A percentile compares a stretch with the other conserved stretches of the same genome.
These are phyloP conservation scores for Starmera dryadoides DNA, from an alignment of 805 yeast species.

Conservation along the genomic window DNA sequence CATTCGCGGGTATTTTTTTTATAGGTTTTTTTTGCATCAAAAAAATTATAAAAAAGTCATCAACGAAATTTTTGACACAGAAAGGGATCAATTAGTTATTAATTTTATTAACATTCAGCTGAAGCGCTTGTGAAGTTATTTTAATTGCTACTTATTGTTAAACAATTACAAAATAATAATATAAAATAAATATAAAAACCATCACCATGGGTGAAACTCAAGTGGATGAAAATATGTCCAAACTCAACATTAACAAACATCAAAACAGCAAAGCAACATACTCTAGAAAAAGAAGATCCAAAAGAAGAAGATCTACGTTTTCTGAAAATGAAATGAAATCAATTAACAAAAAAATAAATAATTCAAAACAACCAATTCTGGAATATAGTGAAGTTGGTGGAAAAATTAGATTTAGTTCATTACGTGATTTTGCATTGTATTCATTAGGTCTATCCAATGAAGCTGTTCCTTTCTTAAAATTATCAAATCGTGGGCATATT, in stretches of 20 bases:
- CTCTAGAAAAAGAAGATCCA: background rate
- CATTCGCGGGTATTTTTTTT: background rate
- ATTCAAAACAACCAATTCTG: background rate
- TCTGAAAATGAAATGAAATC: background rate
- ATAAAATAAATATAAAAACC: too few species aligned
- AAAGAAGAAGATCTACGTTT: background rate
- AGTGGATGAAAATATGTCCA: background rate
- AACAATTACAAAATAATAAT: too few species aligned
- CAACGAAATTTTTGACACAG: too few species aligned
- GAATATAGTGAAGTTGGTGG: slow-evolving; percentile 4
- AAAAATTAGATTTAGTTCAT: slow-evolving; percentile 29
- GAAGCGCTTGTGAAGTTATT: too few species aligned
- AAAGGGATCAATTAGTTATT: too few species aligned
- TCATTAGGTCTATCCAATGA: slow-evolving; percentile 12
- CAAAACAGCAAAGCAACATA: background rate
- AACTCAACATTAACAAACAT: background rate
- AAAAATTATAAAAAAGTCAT: too few species aligned
- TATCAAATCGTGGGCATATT: slow-evolving; percentile 40
- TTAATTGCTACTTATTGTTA: too few species aligned
- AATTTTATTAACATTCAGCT: too few species aligned
- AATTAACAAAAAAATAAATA: background rate
- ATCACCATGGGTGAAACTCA: background rate
- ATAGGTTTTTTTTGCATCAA: too few species aligned
- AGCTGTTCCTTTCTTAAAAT: slow-evolving; percentile 41
- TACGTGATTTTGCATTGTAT: slow-evolving; percentile 39